A percentile compares a stretch with the other conserved stretches of the same genome.
These are phyloP conservation scores for Aphanomyces astaci DNA, from an alignment of 352 stramenopile species.

Conservation along the genomic window DNA sequence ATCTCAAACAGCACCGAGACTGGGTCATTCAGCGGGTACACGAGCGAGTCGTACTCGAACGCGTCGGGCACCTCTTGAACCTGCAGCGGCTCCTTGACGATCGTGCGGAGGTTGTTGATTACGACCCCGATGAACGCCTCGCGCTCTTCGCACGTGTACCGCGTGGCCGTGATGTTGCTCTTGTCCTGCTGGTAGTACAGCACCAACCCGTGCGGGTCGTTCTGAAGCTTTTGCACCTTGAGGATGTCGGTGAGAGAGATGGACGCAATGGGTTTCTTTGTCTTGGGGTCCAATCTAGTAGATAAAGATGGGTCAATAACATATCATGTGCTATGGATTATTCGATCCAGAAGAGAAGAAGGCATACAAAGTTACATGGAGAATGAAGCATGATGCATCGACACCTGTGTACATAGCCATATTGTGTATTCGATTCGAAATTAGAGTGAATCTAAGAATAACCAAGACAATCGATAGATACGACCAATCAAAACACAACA, in stretches of 20 bases:
- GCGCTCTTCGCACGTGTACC: slow-evolving; percentile 80
- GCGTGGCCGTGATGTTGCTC: slow-evolving; percentile 69
- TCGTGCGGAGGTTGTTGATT: slow-evolving; percentile 79
- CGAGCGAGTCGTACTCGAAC: slow-evolving; percentile 75
- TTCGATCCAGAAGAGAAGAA: no score
- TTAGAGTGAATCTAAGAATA: no score
- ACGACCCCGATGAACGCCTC: slow-evolving; percentile 83
- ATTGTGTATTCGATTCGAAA: no score
- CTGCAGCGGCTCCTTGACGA: slow-evolving; percentile 69
- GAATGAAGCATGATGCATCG: no score
- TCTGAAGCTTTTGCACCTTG: slow-evolving; percentile 80
- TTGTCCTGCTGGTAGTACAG: slow-evolving; percentile 56
- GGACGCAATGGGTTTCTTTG: slow-evolving; percentile 59
- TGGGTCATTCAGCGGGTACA: slow-evolving; percentile 64
- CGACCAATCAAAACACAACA: no score
- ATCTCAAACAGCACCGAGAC: slow-evolving; percentile 79
- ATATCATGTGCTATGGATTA: no score
- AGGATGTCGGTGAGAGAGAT: slow-evolving; percentile 83
- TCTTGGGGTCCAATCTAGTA: slow-evolving; percentile 43
- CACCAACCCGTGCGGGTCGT: slow-evolving; percentile 74
- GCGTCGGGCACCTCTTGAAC: slow-evolving; percentile 80
- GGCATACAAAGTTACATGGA: no score
- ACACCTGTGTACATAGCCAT: no score
- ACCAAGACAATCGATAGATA: no score
- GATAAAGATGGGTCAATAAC: no score